Evolutionary conservation across 75 land plant genomes (phyloP).

Genomic region (Sequoia sempervirens): DNA sequence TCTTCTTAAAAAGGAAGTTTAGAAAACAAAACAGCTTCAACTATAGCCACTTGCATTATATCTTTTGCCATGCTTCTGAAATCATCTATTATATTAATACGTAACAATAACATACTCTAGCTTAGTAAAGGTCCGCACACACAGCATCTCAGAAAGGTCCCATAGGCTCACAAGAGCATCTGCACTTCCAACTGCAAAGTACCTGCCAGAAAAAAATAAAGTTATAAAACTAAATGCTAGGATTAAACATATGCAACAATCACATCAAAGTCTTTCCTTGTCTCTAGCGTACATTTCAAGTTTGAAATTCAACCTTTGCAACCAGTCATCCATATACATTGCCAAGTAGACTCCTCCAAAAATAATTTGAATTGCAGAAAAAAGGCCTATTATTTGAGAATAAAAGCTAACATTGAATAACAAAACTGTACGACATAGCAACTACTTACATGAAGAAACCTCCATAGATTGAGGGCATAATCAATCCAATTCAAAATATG

Average conservation of each 20-base stretch:
- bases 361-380: neutral
- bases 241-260: neutral
- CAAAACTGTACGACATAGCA: constrained; percentile 1
- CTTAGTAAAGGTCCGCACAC: constrained; percentile 91
- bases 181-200: constrained; percentile 99
- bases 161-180: constrained; percentile 98
- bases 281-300: neutral
- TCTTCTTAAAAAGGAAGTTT: neutral
- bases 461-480: constrained; percentile 2
- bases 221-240: neutral
- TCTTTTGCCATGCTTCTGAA: constrained; percentile 3
- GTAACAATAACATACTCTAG: constrained; percentile 92
- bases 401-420: neutral
- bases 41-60: neutral
- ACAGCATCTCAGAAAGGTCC: constrained; percentile 94
- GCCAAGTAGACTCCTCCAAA: neutral
- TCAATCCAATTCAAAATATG: neutral
- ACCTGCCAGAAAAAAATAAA: constrained; percentile 39
- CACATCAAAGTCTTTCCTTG: neutral
- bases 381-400: neutral
- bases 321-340: neutral
- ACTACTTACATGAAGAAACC: neutral
- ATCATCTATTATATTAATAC: neutral
- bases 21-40: constrained; percentile 3
- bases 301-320: neutral